Percentiles rank a stretch among this genome's conserved stretches.
phyloP scores from a whole-genome alignment of 2,329 filamentous ascomycete genomes.

The Tothia fuscella region DNA sequence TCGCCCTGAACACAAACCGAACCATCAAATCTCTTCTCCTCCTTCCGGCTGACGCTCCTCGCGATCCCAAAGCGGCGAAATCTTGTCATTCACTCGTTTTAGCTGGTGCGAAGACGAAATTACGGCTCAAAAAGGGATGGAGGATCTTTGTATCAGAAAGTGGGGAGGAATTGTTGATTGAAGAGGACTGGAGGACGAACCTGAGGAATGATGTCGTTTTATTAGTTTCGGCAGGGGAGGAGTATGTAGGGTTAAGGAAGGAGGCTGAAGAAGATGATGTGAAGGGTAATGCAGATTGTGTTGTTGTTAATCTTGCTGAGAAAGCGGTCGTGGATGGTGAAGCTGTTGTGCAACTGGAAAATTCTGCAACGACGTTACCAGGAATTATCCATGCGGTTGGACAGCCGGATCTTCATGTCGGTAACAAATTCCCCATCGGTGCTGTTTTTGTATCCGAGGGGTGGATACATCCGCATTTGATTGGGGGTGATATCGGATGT shows the following conservation, averaged over 20 bases:
- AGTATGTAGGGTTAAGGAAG: conserved; percentile 21
- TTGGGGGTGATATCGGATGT: not conserved
- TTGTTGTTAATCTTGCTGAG: not conserved
- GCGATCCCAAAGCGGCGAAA: not conserved
- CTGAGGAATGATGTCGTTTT: conserved; percentile 19
- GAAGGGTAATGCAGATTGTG: conserved; percentile 15
- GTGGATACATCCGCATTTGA: not conserved
- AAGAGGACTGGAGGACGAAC: conserved; percentile 19
- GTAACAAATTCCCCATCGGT: not conserved
- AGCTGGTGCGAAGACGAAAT: not conserved
- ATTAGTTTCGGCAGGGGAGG: conserved; percentile 22
- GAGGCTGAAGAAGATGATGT: conserved; percentile 15
- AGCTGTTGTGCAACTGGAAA: not conserved
- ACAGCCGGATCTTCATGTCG: not conserved
- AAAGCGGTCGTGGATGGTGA: not conserved
- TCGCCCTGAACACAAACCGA: conserved; percentile 22
- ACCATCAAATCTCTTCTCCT: conserved; percentile 18
- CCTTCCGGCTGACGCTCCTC: not conserved
- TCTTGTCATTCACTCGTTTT: not conserved
- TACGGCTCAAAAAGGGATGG: not conserved
- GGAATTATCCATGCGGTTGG: not conserved
- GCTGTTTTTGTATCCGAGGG: not conserved
- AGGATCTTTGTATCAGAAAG: not conserved
- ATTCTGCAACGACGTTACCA: not conserved
- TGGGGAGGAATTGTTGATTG: conserved; percentile 16